Evolutionary conservation across 352 stramenopile species (phyloP), one percentile per base, ranked within the genome.

Genomic region (Stramenopiles sp.): DNA sequence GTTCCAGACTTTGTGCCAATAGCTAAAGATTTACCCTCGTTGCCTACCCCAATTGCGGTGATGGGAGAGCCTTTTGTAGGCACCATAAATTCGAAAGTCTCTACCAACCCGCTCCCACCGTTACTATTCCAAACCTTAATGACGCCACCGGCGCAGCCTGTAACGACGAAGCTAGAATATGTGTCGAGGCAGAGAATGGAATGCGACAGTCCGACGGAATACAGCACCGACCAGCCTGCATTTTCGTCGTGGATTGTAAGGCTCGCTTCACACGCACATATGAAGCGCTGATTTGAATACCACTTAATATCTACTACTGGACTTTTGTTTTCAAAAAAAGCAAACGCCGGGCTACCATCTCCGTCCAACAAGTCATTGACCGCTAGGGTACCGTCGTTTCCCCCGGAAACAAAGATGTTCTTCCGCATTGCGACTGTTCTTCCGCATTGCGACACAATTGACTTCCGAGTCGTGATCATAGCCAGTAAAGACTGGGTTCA

Each of bases 391-490:
- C 43, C 43, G 25, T 63, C 43, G 25, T 63, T 63, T 63, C 43
- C 43, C 12, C 43, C 43, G 25, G 43, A 63, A 18, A 63, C 43
- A 63, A 63, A 63, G 12, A 63, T 18, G 25, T 63, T 63, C 12
- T 25, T 25, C 12, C 25, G 25, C 43, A 63, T 63, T 63, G 43
- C 43, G n/a, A n/a, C n/a, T 18, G 25, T 63, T 63, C 12, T 25
- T 25, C 12, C 25, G 25, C 43, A 63, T 63, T 63, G 43, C 43
- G 25, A 63, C 43, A 63, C 43, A 63, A 63, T 63, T 63, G 12
- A 63, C 43, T 63, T 63, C 43, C 43, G 43, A 12, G 25, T 63
- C 43, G 43, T 63, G 43, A 63, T 63, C 43, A 63, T 63, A 63
- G 12, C 12, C 43, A 12, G 43, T 63, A 25, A 18, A 63, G 25